Conservation (phyloP, 2,329 filamentous ascomycete species). For the Fusarium sp. region DNA sequence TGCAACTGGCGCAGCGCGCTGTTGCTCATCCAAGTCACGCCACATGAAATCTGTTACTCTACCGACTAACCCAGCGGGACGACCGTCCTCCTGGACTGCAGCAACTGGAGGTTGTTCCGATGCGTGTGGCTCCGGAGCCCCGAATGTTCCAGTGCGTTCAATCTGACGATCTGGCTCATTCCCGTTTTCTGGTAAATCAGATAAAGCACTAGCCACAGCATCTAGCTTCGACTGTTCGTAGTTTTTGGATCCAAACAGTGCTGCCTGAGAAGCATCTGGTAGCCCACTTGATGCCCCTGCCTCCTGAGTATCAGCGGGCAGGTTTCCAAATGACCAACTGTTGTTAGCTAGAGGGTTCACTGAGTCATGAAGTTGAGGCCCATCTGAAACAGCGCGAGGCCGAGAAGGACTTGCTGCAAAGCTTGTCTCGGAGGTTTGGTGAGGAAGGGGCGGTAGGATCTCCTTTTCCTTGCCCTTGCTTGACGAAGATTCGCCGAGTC, state of each 20-base stretch:
- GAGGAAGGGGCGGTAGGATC: conserved; percentile 3
- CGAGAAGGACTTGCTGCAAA: conserved; percentile 45
- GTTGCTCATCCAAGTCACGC: conserved; percentile 59
- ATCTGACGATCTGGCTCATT: neutral
- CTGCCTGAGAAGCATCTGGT: neutral
- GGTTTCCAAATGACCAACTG: conserved; percentile 65
- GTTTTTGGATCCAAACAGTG: neutral
- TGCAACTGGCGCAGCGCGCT: conserved; percentile 48
- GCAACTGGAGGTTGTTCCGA: conserved; percentile 6
- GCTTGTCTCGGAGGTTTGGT: conserved; percentile 8
- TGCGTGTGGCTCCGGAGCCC: conserved; percentile 1
- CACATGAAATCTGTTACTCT: conserved; percentile 69
- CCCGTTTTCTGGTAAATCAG: neutral
- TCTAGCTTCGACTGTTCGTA: neutral
- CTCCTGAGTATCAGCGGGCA: conserved; percentile 44
- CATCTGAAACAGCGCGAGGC: conserved; percentile 66
- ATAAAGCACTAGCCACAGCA: neutral
- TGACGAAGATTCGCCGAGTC: conserved; percentile 4
- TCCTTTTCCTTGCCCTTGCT: conserved; percentile 33
- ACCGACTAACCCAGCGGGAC: conserved; percentile 39
- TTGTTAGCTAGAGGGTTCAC: conserved; percentile 67
- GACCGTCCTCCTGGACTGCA: conserved; percentile 24
- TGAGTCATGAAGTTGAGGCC: conserved; percentile 54
- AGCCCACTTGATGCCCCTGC: neutral
- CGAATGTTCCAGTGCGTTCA: neutral